Conservation (phyloP, 805 yeast genomes). For the Yueomyces sinensis region DNA sequence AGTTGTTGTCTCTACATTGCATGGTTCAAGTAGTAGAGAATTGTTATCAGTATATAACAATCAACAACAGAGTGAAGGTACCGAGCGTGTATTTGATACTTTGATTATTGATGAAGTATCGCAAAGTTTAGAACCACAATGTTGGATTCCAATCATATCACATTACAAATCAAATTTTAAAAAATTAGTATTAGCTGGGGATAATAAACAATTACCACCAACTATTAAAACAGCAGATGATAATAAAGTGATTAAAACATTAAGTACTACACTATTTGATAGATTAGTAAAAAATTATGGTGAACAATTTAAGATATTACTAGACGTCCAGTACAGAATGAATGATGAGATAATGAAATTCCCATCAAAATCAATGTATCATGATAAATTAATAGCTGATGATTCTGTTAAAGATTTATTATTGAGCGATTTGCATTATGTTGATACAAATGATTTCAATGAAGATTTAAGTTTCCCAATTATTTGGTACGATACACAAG, state of each 20-base stretch:
- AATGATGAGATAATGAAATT: slow-evolving; percentile 64
- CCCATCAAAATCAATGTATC: slow-evolving; percentile 56
- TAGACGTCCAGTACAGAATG: slow-evolving; percentile 83
- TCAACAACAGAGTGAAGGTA: too few relatives aligned
- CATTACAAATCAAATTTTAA: slow-evolving; percentile 39
- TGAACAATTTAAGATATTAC: slow-evolving; percentile 37
- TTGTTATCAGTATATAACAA: slow-evolving; percentile 36
- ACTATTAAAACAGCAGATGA: slow-evolving; percentile 52
- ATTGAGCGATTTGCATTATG: slow-evolving; percentile 42
- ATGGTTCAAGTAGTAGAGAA: slow-evolving; percentile 73
- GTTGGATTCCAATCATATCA: slow-evolving; percentile 83
- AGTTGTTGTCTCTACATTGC: slow-evolving; percentile 74
- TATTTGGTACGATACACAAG: slow-evolving; percentile 89
- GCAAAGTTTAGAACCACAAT: slow-evolving; percentile 86
- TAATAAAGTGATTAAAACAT: slow-evolving; percentile 27
- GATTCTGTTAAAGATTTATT: slow-evolving; percentile 38
- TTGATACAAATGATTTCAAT: slow-evolving; percentile 36
- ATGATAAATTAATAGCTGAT: slow-evolving; percentile 48
- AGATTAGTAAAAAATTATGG: slow-evolving; percentile 44
- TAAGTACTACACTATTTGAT: slow-evolving; percentile 71
- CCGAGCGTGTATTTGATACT: slow-evolving; percentile 46
- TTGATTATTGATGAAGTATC: slow-evolving; percentile 91
- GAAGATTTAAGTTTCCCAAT: slow-evolving; percentile 42
- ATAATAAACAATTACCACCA: slow-evolving; percentile 84
- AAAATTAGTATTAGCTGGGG: slow-evolving; percentile 78